Base-by-base conservation (phyloP, 2,329 filamentous ascomycete species). In the Volutella citrinella region DNA sequence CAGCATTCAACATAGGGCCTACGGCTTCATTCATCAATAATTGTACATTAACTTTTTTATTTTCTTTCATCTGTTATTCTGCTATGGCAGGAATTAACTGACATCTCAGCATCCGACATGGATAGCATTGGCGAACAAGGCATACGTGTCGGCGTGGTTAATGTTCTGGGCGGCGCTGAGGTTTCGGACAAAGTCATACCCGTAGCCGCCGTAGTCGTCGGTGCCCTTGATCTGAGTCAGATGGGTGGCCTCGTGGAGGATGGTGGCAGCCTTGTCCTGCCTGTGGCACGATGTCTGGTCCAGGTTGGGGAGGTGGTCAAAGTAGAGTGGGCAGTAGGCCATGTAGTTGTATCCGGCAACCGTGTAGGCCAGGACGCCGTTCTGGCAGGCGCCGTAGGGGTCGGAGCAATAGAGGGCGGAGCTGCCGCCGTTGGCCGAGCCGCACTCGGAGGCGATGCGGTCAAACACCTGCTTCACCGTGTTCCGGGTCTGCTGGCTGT, bases 181-280 rank as follows among this genome's bases (percentile, higher is more conserved):
- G 5, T 55, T 45, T 12, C 55, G 44, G 37, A 77, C 76, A 25
- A 74, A 76, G 15, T 58, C 63, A 35, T 75, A 66, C 6, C 64
- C 52, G 48, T 80, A 82, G 15, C 76, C 76, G n/a, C 63, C 70
- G 30, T 72, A 60, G 49, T 84, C 80, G 3, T 69, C 54, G 2
- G 78, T 82, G 12, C 76, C 74, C 31, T 73, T 74, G 40, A 57
- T 59, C 66, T 49, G 70, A 60, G 12, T 70, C 68, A 70, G 41
- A 51, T 84, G 81, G 10, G 79, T 81, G 43, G 70, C 64, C 65
- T 84, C 80, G 50, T 84, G 80, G 10, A 84, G 59, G 14, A 68
- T 69, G 12, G 79, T 82, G 8, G 72, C 80, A 5, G 75, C 76
- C 60, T 80, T 74, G 55, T 83, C 80, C 59, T 83, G 79, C 4